phyloP scores from a whole-genome alignment of 2,329 filamentous ascomycete genomes.

The Talaromyces sp. region DNA sequence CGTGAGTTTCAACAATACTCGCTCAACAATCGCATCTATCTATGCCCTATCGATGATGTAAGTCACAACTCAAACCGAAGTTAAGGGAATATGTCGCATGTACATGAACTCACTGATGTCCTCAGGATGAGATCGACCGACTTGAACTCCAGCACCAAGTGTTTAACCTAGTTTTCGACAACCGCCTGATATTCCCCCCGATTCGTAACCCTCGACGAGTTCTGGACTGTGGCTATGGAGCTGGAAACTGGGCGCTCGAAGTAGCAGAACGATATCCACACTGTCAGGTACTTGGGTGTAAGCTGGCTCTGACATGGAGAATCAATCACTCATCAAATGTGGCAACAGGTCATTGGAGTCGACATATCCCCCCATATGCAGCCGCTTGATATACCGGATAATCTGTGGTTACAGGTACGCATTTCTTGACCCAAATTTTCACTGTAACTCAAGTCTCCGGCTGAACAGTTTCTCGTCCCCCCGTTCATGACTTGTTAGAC shows the following conservation, averaged over 20 bases:
- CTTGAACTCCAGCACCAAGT: constrained; percentile 64
- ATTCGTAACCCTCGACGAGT: constrained; percentile 58
- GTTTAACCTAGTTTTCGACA: constrained; percentile 64
- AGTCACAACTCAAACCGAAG: constrained; percentile 23
- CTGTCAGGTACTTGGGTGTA: constrained; percentile 56
- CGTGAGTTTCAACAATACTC: constrained; percentile 68
- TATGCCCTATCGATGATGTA: constrained; percentile 71
- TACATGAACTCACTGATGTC: constrained; percentile 17
- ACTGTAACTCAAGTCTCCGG: neutral
- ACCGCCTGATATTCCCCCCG: constrained; percentile 68
- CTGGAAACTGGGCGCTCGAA: constrained; percentile 68
- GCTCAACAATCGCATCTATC: constrained; percentile 63
- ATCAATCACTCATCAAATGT: constrained; percentile 16
- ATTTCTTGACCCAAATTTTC: neutral
- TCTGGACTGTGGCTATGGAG: constrained; percentile 71
- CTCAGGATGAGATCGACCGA: constrained; percentile 66
- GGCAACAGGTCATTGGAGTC: constrained; percentile 63
- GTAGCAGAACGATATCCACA: constrained; percentile 64
- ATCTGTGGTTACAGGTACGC: constrained; percentile 64
- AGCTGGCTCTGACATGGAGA: constrained; percentile 13
- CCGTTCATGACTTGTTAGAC: neutral
- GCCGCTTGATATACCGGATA: constrained; percentile 63
- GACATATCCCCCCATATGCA: constrained; percentile 71
- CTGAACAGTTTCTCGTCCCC: neutral
- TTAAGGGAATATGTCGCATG: neutral